phyloP scores from a whole-genome alignment of 2,329 filamentous ascomycete species.

The Periconia digitata region DNA sequence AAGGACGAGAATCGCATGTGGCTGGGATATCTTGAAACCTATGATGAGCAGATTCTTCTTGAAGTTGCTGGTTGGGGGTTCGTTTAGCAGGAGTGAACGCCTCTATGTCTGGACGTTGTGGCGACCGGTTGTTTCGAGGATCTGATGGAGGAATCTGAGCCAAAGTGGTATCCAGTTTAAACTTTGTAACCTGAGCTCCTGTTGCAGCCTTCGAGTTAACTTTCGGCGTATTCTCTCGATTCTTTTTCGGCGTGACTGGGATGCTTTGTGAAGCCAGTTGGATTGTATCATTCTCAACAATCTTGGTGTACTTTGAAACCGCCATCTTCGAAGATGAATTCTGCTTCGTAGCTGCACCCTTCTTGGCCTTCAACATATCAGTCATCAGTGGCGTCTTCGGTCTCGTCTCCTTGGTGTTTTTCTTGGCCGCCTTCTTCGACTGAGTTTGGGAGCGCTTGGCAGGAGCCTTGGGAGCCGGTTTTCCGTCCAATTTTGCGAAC shows the following conservation, averaged over 20 bases:
- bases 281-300: conserved; percentile 16
- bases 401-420: conserved; percentile 29
- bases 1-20: conserved; percentile 26
- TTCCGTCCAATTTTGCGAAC: conserved; percentile 17
- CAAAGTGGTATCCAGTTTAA: conserved; percentile 27
- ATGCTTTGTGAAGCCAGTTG: conserved; percentile 11
- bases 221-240: no score
- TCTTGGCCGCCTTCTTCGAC: conserved; percentile 32
- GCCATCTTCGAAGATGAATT: conserved; percentile 4
- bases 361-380: conserved; percentile 31
- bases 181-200: conserved; percentile 22
- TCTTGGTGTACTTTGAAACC: conserved; percentile 11
- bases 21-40: conserved; percentile 10
- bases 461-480: conserved; percentile 20
- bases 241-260: conserved; percentile 22
- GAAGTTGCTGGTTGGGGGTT: conserved; percentile 30
- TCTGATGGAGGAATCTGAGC: conserved; percentile 29
- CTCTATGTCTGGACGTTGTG: conserved; percentile 30
- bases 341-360: conserved; percentile 13
- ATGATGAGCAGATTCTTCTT: conserved; percentile 22
- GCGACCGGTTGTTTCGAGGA: conserved; percentile 35
- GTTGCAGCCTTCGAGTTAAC: neutral
- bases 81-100: conserved; percentile 32
- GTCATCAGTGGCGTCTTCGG: conserved; percentile 29
- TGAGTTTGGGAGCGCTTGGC: conserved; percentile 26